Conservation (phyloP, 2,329 filamentous ascomycete genomes). For the Exophiala aquamarina region DNA sequence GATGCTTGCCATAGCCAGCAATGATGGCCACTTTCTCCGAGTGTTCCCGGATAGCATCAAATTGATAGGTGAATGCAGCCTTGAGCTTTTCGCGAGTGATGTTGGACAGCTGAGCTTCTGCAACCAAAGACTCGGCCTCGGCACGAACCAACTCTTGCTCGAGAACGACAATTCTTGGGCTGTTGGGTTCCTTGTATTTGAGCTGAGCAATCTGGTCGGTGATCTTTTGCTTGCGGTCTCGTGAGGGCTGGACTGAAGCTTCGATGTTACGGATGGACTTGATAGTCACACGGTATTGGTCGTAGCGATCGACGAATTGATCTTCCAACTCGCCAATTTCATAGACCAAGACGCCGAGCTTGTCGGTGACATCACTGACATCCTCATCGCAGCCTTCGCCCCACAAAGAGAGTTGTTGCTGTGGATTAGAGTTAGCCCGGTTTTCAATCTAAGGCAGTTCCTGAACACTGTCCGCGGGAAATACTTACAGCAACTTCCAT, state of each 20-base stretch:
- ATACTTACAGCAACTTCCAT: conserved; percentile 93
- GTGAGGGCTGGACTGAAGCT: conserved; percentile 94
- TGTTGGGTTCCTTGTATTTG: conserved; percentile 99
- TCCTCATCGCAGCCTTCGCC: conserved; percentile 94
- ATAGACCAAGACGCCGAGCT: conserved; percentile 95
- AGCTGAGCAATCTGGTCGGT: conserved; percentile 97
- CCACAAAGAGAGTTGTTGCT: conserved; percentile 99
- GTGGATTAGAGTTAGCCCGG: conserved; percentile 17
- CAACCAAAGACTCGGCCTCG: conserved; percentile 97
- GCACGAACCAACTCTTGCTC: conserved; percentile 98
- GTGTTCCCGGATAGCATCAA: conserved; percentile 94
- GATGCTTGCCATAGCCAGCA: conserved; percentile 94
- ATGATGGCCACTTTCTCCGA: conserved; percentile 98
- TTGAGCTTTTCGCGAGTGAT: conserved; percentile 99
- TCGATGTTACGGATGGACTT: conserved; percentile 99
- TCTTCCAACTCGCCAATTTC: conserved; percentile 98
- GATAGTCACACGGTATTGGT: conserved; percentile 98
- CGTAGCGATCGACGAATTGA: conserved; percentile 97
- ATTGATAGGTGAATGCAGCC: conserved; percentile 96
- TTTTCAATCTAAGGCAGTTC: too few species aligned
- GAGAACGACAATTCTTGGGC: conserved; percentile 92
- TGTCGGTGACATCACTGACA: conserved; percentile 98
- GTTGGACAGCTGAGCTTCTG: conserved; percentile 96
- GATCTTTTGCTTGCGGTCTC: conserved; percentile 99
- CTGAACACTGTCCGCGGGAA: neutral